phyloP scores from a whole-genome alignment of 345 rosid genomes.

The Arabis alpina region DNA sequence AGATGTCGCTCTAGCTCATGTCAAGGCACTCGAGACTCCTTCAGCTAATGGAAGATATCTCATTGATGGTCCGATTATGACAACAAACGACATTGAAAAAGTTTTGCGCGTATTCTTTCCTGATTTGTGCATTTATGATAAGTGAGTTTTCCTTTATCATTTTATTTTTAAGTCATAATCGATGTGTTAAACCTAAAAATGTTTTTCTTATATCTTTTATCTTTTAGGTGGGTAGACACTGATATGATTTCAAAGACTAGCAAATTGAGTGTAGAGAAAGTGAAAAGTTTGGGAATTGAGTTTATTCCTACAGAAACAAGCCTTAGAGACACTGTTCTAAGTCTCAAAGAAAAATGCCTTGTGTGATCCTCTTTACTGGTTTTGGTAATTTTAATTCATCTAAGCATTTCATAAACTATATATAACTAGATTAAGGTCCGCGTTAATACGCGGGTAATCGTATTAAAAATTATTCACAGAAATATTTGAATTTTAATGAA shows the following conservation, averaged over 20 bases:
- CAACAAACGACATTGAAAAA: slow-evolving; percentile 6
- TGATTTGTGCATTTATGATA: slow-evolving; percentile 19
- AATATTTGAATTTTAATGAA: too few relatives aligned
- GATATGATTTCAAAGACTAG: neutral
- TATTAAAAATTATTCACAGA: too few relatives aligned
- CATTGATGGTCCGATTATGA: slow-evolving; percentile 38
- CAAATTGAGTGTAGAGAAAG: slow-evolving; percentile 29
- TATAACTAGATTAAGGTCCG: too few relatives aligned
- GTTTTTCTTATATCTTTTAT: neutral
- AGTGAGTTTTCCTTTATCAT: slow-evolving; percentile 35
- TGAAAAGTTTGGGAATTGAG: slow-evolving; percentile 44
- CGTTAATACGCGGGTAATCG: too few relatives aligned
- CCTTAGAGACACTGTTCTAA: slow-evolving; percentile 58
- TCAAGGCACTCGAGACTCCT: slow-evolving; percentile 52
- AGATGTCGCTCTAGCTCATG: slow-evolving; percentile 57
- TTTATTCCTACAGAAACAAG: slow-evolving; percentile 56
- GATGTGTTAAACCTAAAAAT: neutral
- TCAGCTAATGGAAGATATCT: slow-evolving; percentile 52
- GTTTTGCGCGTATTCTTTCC: slow-evolving; percentile 42
- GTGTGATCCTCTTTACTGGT: slow-evolving; percentile 4
- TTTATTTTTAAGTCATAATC: neutral
- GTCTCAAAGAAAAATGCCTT: slow-evolving; percentile 43
- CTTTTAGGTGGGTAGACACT: slow-evolving; percentile 5
- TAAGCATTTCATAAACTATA: too few relatives aligned
- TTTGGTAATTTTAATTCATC: too few relatives aligned